Percentiles rank a stretch among this genome's conserved stretches.
Conservation (phyloP, 306 rosid genomes). For the Rosa multiflora region DNA sequence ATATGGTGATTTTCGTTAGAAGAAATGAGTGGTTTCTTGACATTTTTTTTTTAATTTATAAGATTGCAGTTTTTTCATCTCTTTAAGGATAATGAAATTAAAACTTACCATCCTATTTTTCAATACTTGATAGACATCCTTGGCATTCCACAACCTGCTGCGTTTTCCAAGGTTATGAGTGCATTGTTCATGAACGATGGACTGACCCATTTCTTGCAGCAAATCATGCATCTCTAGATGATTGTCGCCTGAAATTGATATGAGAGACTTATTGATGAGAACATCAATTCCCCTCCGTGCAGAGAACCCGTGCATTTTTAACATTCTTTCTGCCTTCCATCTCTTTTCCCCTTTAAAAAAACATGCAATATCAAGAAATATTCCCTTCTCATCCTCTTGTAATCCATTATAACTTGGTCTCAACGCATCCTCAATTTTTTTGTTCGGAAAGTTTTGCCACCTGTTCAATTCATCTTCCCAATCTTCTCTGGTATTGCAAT, state of each 20-base stretch:
- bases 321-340: conserved; percentile 3
- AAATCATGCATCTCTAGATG: not conserved
- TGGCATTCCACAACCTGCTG: not conserved
- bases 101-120: not conserved
- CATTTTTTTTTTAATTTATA: too few species aligned
- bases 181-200: not conserved
- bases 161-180: not conserved
- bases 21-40: too few species aligned
- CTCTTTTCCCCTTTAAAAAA: conserved; percentile 38
- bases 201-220: not conserved
- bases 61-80: too few species aligned
- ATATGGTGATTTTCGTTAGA: too few species aligned
- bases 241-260: not conserved
- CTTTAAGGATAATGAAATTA: not conserved
- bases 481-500: not conserved
- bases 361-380: conserved; percentile 33
- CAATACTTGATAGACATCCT: not conserved
- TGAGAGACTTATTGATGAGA: conserved; percentile 41
- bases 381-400: not conserved
- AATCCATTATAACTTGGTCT: not conserved
- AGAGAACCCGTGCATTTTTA: conserved; percentile 15
- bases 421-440: not conserved
- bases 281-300: conserved; percentile 28
- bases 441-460: not conserved
- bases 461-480: conserved; percentile 7